Evolutionary conservation across 352 stramenopile species (phyloP).

Genomic region (Ophiocytium majus): DNA sequence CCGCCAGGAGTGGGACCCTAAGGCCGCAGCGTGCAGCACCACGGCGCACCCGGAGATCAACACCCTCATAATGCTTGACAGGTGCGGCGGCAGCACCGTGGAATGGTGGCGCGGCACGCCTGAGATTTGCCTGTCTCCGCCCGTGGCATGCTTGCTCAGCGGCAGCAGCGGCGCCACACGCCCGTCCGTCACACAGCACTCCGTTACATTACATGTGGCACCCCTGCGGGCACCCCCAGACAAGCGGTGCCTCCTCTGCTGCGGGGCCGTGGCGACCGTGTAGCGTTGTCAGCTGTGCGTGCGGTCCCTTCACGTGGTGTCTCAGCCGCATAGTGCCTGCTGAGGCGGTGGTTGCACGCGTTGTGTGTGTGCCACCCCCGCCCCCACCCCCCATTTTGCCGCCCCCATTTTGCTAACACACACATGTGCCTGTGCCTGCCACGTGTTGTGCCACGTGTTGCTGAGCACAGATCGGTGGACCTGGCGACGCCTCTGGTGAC

Average conservation of each 20-base stretch:
- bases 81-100: constrained; percentile 57
- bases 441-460: neutral
- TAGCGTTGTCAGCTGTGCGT: neutral
- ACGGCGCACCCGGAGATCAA: constrained; percentile 73
- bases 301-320: neutral
- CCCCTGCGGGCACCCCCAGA: neutral
- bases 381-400: too few species aligned
- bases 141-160: neutral
- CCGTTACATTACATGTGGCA: neutral
- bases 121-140: neutral
- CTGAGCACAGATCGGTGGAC: constrained; percentile 72
- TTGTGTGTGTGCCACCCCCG: neutral
- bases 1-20: neutral
- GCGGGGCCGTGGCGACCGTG: neutral
- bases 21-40: neutral
- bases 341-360: too few species aligned
- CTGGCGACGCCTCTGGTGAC: constrained; percentile 91
- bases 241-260: neutral
- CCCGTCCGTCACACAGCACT: too few species aligned
- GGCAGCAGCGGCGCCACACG: too few species aligned
- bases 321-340: neutral
- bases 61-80: constrained; percentile 87
- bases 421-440: neutral
- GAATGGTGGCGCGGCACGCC: too few species aligned
- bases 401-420: neutral